Evolutionary conservation across 164 flowering plant genomes (phyloP).

Genomic region (Buxus sempervirens): DNA sequence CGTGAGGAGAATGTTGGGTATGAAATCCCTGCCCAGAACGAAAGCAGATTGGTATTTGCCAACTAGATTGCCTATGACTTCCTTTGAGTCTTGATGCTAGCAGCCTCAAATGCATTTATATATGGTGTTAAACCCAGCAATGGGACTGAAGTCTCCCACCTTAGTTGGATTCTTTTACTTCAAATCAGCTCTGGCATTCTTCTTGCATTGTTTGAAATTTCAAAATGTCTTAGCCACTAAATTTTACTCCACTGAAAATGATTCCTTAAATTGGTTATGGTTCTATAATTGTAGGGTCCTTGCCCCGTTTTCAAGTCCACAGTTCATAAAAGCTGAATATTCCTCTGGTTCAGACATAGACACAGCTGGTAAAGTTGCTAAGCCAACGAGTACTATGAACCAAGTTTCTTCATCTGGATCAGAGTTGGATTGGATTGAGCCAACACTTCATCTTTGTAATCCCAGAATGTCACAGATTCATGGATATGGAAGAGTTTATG

Average conservation of each 20-base stretch:
- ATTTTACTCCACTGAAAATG: background rate
- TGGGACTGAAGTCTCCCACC: no score
- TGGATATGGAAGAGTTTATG: conserved; percentile 41
- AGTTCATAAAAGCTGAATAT: conserved; percentile 20
- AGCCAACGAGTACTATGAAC: conserved; percentile 14
- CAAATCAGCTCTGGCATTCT: no score
- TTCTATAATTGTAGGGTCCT: conserved; percentile 32
- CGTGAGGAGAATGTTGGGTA: no score
- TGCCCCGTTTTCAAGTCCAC: conserved; percentile 18
- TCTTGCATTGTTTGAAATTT: no score
- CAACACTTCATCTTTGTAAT: conserved; percentile 31
- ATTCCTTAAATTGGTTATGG: background rate
- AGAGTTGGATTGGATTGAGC: conserved; percentile 72
- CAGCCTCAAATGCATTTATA: no score
- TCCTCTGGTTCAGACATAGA: conserved; percentile 19
- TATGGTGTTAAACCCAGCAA: no score
- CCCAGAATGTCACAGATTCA: conserved; percentile 26
- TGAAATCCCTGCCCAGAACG: no score
- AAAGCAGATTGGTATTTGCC: no score
- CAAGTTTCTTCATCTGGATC: conserved; percentile 30
- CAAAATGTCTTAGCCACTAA: no score
- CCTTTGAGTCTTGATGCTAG: no score
- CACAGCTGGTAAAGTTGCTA: conserved; percentile 5
- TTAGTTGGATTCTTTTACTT: no score
- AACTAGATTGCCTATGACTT: no score